phyloP scores from a whole-genome alignment of 2,329 filamentous ascomycete genomes.

The Colletotrichum sojae region DNA sequence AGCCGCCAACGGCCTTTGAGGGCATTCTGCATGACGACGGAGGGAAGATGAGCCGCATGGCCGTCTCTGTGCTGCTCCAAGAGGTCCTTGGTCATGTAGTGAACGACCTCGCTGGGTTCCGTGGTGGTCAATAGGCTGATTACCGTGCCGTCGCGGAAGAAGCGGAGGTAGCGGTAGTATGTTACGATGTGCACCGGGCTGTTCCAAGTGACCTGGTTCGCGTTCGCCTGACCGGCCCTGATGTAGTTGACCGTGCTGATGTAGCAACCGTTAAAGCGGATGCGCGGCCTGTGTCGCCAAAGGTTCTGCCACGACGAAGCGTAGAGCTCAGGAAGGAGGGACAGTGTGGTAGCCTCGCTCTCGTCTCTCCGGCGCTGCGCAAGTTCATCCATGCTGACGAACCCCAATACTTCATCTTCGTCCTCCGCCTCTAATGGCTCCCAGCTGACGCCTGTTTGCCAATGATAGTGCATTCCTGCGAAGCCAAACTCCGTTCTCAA shows the following conservation, averaged over 20 bases:
- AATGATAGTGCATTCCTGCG: conserved; percentile 85
- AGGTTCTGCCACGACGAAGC: conserved; percentile 73
- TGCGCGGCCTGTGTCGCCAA: conserved; percentile 85
- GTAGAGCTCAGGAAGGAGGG: conserved; percentile 62
- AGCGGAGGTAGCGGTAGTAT: conserved; percentile 94
- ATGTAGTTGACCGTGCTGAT: conserved; percentile 98
- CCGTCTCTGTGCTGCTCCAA: conserved; percentile 62
- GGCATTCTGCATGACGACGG: conserved; percentile 77
- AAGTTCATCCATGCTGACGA: conserved; percentile 56
- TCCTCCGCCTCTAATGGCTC: conserved; percentile 60
- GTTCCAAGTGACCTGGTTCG: conserved; percentile 80
- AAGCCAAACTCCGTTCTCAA: conserved; percentile 83
- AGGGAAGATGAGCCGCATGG: conserved; percentile 53
- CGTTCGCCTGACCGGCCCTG: conserved; percentile 81
- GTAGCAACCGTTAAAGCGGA: conserved; percentile 96
- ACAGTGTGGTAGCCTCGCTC: conserved; percentile 53
- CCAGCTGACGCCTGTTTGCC: conserved; percentile 73
- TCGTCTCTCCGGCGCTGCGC: conserved; percentile 50
- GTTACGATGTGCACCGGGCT: conserved; percentile 95
- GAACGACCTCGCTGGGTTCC: conserved; percentile 90
- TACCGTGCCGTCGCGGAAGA: conserved; percentile 90
- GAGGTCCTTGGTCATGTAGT: conserved; percentile 82
- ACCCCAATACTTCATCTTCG: conserved; percentile 48
- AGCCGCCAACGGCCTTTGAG: conserved; percentile 64
- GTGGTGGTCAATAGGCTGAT: conserved; percentile 85